Percentiles rank a stretch among this genome's conserved stretches.
phyloP scores from a whole-genome alignment of 805 yeast species.

The Scheffersomyces coipomensis region DNA sequence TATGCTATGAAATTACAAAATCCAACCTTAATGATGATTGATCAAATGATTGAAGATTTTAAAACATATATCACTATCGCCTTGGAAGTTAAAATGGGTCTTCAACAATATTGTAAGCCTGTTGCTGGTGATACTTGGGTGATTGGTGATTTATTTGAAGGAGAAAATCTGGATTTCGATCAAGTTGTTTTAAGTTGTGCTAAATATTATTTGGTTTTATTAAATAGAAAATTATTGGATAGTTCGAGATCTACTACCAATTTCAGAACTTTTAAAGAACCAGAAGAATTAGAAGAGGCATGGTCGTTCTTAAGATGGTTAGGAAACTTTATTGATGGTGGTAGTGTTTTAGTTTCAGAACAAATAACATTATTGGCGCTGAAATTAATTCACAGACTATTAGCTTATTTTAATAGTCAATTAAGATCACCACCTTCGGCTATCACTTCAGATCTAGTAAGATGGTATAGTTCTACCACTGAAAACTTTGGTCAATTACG shows the following conservation, averaged over 20 bases:
- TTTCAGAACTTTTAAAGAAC: slow-evolving; percentile 84
- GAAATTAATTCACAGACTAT: slow-evolving; percentile 65
- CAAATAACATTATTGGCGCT: slow-evolving; percentile 67
- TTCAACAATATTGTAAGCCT: slow-evolving; percentile 57
- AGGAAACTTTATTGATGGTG: slow-evolving; percentile 77
- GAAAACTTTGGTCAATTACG: slow-evolving; percentile 75
- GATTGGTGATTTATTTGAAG: slow-evolving; percentile 61
- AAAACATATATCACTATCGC: slow-evolving; percentile 74
- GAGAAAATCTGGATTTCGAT: slow-evolving; percentile 52
- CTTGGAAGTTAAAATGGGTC: slow-evolving; percentile 67
- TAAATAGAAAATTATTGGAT: slow-evolving; percentile 77
- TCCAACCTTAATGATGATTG: slow-evolving; percentile 95
- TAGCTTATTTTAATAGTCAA: slow-evolving; percentile 71
- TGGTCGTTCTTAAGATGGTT: slow-evolving; percentile 77
- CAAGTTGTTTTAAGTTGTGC: slow-evolving; percentile 70
- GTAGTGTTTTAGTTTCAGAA: slow-evolving; percentile 77
- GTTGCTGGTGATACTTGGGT: slow-evolving; percentile 65
- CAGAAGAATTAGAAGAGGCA: slow-evolving; percentile 81
- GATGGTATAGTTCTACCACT: slow-evolving; percentile 68
- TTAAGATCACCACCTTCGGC: slow-evolving; percentile 54
- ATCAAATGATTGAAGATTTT: slow-evolving; percentile 87
- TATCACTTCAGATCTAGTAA: slow-evolving; percentile 36
- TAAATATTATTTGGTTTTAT: slow-evolving; percentile 62
- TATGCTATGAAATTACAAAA: slow-evolving; percentile 77
- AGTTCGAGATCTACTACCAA: slow-evolving; percentile 60